phyloP scores from a whole-genome alignment of 805 yeast genomes.

The Starmerella etchellsii region DNA sequence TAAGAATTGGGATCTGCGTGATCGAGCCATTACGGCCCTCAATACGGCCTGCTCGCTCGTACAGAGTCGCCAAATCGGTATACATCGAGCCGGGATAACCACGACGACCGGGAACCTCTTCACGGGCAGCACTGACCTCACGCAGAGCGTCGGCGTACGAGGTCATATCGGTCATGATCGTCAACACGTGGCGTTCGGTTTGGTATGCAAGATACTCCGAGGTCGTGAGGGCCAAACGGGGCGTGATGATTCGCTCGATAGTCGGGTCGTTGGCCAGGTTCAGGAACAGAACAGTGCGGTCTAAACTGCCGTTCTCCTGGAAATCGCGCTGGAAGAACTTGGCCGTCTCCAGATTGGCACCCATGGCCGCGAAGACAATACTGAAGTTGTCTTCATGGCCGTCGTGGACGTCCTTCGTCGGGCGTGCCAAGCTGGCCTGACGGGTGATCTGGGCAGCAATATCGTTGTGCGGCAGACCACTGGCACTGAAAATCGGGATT shows the following conservation, averaged over 20 bases:
- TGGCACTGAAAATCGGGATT: slow-evolving; percentile 97
- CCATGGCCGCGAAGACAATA: slow-evolving; percentile 99
- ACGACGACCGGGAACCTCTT: slow-evolving; percentile 99
- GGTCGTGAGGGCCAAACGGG: slow-evolving; percentile 95
- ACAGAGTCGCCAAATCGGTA: slow-evolving; percentile 96
- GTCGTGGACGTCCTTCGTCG: slow-evolving; percentile 98
- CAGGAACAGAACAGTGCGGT: slow-evolving; percentile 91
- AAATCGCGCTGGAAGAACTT: slow-evolving; percentile 98
- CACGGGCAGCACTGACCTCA: slow-evolving; percentile 99
- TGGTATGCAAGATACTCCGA: slow-evolving; percentile 98
- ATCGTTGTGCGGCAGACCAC: slow-evolving; percentile 98
- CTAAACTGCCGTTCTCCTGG: slow-evolving; percentile 97
- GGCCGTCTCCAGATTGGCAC: slow-evolving; percentile 97
- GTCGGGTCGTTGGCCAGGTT: slow-evolving; percentile 99
- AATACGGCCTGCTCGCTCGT: slow-evolving; percentile 99
- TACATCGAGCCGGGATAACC: slow-evolving; percentile 99
- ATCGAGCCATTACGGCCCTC: slow-evolving; percentile 99
- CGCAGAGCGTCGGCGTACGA: slow-evolving; percentile 99
- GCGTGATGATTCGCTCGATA: slow-evolving; percentile 97
- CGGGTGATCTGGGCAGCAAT: slow-evolving; percentile 99
- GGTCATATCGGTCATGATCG: slow-evolving; percentile 97
- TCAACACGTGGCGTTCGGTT: slow-evolving; percentile 97
- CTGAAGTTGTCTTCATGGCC: slow-evolving; percentile 99
- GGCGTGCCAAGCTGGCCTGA: slow-evolving; percentile 98
- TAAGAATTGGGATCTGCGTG: slow-evolving; percentile 95